Conservation (phyloP, 2,329 filamentous ascomycete species). For the Monilinia aucupariae region DNA sequence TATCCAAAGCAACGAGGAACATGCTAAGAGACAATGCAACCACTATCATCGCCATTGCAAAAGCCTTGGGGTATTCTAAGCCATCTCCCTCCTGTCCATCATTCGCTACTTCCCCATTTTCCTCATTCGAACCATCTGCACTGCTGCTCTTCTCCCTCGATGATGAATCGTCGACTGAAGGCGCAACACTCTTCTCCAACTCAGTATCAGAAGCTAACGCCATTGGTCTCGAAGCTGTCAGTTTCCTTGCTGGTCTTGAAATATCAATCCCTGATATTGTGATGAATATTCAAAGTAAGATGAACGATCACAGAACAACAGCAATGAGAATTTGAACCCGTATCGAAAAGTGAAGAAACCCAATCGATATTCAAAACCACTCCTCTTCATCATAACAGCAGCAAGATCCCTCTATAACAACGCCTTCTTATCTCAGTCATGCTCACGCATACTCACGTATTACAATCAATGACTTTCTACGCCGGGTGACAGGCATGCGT, state of each 20-base stretch:
- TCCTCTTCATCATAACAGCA: neutral
- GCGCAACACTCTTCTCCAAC: conserved; percentile 20
- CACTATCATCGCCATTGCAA: conserved; percentile 39
- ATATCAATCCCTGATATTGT: neutral
- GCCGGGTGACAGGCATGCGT: neutral
- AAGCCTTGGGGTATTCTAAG: conserved; percentile 30
- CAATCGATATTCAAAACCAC: neutral
- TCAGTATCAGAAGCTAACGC: conserved; percentile 17
- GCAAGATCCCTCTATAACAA: neutral
- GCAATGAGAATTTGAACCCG: neutral
- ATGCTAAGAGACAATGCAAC: conserved; percentile 44
- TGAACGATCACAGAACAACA: neutral
- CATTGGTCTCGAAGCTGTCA: neutral
- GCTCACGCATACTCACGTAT: neutral
- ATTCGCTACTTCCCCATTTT: conserved; percentile 6
- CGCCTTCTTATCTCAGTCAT: neutral
- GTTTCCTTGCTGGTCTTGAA: neutral
- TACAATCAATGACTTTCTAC: neutral
- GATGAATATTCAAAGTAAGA: neutral
- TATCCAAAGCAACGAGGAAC: conserved; percentile 41
- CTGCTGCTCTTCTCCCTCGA: conserved; percentile 24
- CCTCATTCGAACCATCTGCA: conserved; percentile 14
- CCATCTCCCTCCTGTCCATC: conserved; percentile 18
- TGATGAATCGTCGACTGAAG: conserved; percentile 21
- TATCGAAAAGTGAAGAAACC: neutral